phyloP scores from a whole-genome alignment of 2,329 filamentous ascomycete species.

The Bipolaris gigantea region DNA sequence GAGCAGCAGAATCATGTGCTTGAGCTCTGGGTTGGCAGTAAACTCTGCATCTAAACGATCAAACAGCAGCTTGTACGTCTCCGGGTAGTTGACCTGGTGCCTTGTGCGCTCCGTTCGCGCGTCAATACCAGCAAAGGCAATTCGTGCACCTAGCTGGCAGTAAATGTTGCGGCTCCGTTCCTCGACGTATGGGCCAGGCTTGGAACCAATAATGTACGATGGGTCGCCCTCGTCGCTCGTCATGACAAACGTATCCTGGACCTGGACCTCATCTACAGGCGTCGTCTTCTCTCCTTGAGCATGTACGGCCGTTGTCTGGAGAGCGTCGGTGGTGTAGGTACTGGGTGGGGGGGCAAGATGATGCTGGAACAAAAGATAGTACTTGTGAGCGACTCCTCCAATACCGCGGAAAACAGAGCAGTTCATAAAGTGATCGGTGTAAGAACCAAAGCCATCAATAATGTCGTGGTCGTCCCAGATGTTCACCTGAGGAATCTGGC shows the following conservation, averaged over 20 bases:
- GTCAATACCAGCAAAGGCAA: conserved; percentile 64
- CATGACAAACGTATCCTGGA: conserved; percentile 73
- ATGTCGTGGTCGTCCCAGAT: conserved; percentile 70
- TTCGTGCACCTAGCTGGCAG: conserved; percentile 65
- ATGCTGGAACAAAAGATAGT: conserved; percentile 69
- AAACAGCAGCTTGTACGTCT: conserved; percentile 66
- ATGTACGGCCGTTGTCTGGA: conserved; percentile 53
- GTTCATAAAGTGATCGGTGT: conserved; percentile 68
- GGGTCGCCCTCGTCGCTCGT: conserved; percentile 61
- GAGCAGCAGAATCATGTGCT: conserved; percentile 64
- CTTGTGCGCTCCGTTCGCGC: conserved; percentile 76
- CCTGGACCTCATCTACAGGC: conserved; percentile 67
- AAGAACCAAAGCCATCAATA: conserved; percentile 68
- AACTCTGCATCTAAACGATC: conserved; percentile 57
- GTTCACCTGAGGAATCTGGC: conserved; percentile 65
- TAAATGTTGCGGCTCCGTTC: conserved; percentile 64
- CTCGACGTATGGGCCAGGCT: conserved; percentile 69
- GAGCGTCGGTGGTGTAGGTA: conserved; percentile 79
- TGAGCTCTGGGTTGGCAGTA: conserved; percentile 57
- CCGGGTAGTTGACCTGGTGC: conserved; percentile 85
- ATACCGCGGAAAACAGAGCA: conserved; percentile 67
- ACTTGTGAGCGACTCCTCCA: conserved; percentile 60
- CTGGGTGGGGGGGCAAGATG: conserved; percentile 82
- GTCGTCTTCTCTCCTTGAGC: conserved; percentile 59
- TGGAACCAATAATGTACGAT: conserved; percentile 77